A percentile compares a stretch with the other conserved stretches of the same genome.
Conservation (phyloP, 345 rosid species). For the Euclidium syriacum region DNA sequence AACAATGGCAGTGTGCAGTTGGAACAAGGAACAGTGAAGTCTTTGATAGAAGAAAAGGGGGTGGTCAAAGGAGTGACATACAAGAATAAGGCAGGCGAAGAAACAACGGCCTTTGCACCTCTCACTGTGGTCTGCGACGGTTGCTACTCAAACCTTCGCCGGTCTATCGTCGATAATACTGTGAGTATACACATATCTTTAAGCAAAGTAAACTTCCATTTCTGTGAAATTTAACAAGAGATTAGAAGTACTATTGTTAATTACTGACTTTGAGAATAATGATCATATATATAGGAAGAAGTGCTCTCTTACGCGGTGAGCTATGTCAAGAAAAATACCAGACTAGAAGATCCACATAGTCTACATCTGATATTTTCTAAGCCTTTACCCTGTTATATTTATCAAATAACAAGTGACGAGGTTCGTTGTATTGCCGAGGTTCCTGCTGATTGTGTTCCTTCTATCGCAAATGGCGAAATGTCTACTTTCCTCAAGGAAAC, state of each 20-base stretch:
- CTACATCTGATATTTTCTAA: neutral
- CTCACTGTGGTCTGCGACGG: slow-evolving; percentile 72
- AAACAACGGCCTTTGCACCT: slow-evolving; percentile 45
- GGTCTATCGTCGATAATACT: slow-evolving; percentile 49
- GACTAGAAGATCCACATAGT: slow-evolving; percentile 22
- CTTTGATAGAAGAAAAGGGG: slow-evolving; percentile 55
- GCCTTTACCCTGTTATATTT: neutral
- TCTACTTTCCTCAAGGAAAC: slow-evolving; percentile 18
- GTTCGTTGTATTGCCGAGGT: slow-evolving; percentile 17
- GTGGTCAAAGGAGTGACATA: slow-evolving; percentile 60
- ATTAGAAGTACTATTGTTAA: neutral
- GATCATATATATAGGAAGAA: slow-evolving; percentile 21
- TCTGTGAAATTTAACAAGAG: neutral
- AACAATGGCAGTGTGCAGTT: slow-evolving; percentile 14
- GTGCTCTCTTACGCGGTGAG: slow-evolving; percentile 27
- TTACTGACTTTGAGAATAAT: neutral
- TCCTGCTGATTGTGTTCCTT: slow-evolving; percentile 25
- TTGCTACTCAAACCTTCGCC: slow-evolving; percentile 68
- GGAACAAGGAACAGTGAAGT: slow-evolving; percentile 56
- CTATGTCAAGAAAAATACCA: slow-evolving; percentile 15
- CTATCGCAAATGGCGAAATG: slow-evolving; percentile 37
- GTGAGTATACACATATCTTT: slow-evolving; percentile 20
- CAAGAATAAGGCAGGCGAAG: slow-evolving; percentile 42
- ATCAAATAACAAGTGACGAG: slow-evolving; percentile 20
- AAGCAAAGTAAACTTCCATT: neutral